Evolutionary conservation across 441 rosid genomes (phyloP).

Genomic region (Eruca vesicaria): DNA sequence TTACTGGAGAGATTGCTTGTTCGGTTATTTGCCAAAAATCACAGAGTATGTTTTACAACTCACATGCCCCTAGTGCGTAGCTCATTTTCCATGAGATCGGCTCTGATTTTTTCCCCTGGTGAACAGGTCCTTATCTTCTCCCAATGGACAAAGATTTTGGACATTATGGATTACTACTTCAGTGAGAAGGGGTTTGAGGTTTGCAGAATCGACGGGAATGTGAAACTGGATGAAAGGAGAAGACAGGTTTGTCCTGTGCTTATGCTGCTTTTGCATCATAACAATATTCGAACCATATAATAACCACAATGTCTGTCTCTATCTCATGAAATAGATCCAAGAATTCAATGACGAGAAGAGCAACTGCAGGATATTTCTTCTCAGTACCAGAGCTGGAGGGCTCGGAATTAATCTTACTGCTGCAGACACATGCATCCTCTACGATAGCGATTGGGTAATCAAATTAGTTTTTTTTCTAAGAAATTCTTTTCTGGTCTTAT

Average conservation of each 20-base stretch:
- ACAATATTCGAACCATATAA: neutral
- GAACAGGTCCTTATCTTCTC: conserved; percentile 80
- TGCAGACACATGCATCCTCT: conserved; percentile 94
- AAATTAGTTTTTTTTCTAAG: neutral
- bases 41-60: conserved; percentile 58
- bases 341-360: conserved; percentile 83
- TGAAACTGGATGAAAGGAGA: conserved; percentile 76
- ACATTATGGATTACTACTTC: conserved; percentile 96
- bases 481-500: neutral
- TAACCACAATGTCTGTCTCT: conserved; percentile 1
- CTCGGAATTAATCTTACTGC: conserved; percentile 97
- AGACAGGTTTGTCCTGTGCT: conserved; percentile 62
- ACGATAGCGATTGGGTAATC: conserved; percentile 97
- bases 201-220: conserved; percentile 91
- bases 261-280: neutral
- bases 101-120: conserved; percentile 15
- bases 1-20: conserved; percentile 76
- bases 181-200: conserved; percentile 87
- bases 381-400: conserved; percentile 99
- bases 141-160: conserved; percentile 89
- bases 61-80: neutral
- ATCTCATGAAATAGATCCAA: conserved; percentile 51
- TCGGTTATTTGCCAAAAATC: conserved; percentile 63
- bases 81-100: conserved; percentile 19
- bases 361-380: conserved; percentile 69